A percentile compares a stretch with the other conserved stretches of the same genome.
These are phyloP conservation scores for Escovopsis sp. DNA, from an alignment of 2,329 filamentous ascomycete genomes.

Conservation along the genomic window DNA sequence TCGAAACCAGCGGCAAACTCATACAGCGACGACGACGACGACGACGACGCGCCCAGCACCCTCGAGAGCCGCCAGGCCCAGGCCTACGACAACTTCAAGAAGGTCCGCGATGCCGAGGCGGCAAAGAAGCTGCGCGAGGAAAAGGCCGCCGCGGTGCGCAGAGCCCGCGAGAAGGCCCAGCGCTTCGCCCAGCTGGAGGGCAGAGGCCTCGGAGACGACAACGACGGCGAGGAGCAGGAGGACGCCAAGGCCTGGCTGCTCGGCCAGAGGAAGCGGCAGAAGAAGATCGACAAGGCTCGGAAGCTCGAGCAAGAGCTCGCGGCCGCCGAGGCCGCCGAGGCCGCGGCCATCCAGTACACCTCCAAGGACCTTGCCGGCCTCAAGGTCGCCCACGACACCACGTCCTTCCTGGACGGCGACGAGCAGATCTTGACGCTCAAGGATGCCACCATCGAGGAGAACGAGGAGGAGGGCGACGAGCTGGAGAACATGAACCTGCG, in stretches of 20 bases:
- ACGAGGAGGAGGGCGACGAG: conserved; percentile 81
- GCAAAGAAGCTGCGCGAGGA: conserved; percentile 68
- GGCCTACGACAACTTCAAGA: conserved; percentile 58
- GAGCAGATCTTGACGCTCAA: conserved; percentile 93
- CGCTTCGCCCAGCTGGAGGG: conserved; percentile 65
- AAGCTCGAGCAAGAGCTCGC: conserved; percentile 62
- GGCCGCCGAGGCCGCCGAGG: conserved; percentile 53
- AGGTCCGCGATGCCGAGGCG: conserved; percentile 52
- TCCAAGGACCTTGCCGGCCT: conserved; percentile 78
- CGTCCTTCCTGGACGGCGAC: conserved; percentile 64
- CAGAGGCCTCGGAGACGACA: conserved; percentile 65
- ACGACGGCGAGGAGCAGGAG: conserved; percentile 49
- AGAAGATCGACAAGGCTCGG: conserved; percentile 69
- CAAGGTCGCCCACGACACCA: conserved; percentile 78
- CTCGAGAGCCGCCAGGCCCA: conserved; percentile 66
- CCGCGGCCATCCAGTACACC: conserved; percentile 57
- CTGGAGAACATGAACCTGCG: conserved; percentile 62
- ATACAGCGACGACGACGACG: conserved; percentile 33
- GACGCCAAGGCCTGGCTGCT: conserved; percentile 81
- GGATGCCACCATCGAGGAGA: conserved; percentile 71
- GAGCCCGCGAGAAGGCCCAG: conserved; percentile 71
- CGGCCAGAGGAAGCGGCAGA: conserved; percentile 84
- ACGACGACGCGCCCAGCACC: conserved; percentile 65
- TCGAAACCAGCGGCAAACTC: conserved; percentile 33
- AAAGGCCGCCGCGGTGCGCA: conserved; percentile 70